These are phyloP conservation scores for Xylariaceae sp. DNA, from an alignment of 2,329 filamentous ascomycete genomes.

Conservation along the genomic window DNA sequence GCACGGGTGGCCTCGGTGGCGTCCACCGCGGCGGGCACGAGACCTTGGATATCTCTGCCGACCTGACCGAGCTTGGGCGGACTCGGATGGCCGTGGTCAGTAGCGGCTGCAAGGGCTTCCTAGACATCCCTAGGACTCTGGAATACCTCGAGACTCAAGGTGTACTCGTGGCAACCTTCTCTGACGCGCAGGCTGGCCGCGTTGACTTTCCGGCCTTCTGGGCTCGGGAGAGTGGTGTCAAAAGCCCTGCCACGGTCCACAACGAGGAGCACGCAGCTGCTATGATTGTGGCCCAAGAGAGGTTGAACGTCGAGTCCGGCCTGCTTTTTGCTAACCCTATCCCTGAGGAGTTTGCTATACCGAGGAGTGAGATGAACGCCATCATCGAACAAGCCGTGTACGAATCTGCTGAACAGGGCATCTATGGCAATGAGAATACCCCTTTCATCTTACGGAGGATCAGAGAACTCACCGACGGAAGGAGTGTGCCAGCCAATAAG, in stretches of 20 bases:
- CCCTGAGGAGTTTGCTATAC: constrained; percentile 60
- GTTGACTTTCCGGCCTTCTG: constrained; percentile 93
- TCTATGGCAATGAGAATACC: constrained; percentile 70
- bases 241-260: constrained; percentile 67
- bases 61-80: constrained; percentile 86
- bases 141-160: constrained; percentile 69
- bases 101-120: constrained; percentile 90
- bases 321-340: constrained; percentile 87
- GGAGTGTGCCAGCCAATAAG: constrained; percentile 67
- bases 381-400: constrained; percentile 61
- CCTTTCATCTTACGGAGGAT: constrained; percentile 76
- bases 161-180: constrained; percentile 81
- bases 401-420: constrained; percentile 57
- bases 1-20: constrained; percentile 87
- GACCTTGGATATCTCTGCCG: constrained; percentile 89
- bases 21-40: constrained; percentile 84
- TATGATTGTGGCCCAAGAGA: constrained; percentile 75
- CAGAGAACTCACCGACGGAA: constrained; percentile 65
- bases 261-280: constrained; percentile 77
- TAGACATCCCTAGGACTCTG: constrained; percentile 83
- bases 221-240: constrained; percentile 75
- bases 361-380: constrained; percentile 60
- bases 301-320: constrained; percentile 66
- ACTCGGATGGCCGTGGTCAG: constrained; percentile 83
- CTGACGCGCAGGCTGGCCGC: constrained; percentile 63